Conservation (phyloP, 257 asterid genomes). For the Salvia splendens region DNA sequence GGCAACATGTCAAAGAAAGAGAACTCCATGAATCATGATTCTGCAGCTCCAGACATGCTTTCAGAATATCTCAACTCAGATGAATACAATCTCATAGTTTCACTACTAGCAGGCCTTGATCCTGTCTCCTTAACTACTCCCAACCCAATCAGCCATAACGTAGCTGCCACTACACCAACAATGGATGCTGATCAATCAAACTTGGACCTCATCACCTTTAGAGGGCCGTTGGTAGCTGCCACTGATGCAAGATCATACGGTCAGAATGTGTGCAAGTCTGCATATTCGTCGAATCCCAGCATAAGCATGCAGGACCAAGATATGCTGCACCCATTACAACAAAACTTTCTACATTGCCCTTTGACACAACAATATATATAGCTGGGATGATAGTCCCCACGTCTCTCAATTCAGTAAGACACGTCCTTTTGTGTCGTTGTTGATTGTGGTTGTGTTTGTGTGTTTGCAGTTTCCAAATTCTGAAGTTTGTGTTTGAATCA, state of each 20-base stretch:
- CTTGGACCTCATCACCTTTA: too few relatives aligned
- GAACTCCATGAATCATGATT: constrained; percentile 26
- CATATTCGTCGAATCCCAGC: constrained; percentile 28
- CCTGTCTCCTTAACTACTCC: constrained; percentile 26
- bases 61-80: constrained; percentile 45
- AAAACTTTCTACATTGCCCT: constrained; percentile 18
- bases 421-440: background rate
- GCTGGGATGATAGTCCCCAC: background rate
- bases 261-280: constrained; percentile 31
- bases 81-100: constrained; percentile 43
- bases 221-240: constrained; percentile 6
- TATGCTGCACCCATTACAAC: constrained; percentile 36
- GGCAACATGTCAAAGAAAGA: constrained; percentile 79
- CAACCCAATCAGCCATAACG: constrained; percentile 10
- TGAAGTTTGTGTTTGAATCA: constrained; percentile 8
- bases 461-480: constrained; percentile 12
- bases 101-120: constrained; percentile 41
- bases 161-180: background rate
- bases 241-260: constrained; percentile 31
- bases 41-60: constrained; percentile 32
- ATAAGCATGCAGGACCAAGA: constrained; percentile 38
- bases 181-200: background rate
- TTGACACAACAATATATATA: background rate
- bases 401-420: constrained; percentile 33
- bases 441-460: background rate